phyloP scores from a whole-genome alignment of 1,284 basidiomycete species.

The Apiotrichum akiyoshidainum region DNA sequence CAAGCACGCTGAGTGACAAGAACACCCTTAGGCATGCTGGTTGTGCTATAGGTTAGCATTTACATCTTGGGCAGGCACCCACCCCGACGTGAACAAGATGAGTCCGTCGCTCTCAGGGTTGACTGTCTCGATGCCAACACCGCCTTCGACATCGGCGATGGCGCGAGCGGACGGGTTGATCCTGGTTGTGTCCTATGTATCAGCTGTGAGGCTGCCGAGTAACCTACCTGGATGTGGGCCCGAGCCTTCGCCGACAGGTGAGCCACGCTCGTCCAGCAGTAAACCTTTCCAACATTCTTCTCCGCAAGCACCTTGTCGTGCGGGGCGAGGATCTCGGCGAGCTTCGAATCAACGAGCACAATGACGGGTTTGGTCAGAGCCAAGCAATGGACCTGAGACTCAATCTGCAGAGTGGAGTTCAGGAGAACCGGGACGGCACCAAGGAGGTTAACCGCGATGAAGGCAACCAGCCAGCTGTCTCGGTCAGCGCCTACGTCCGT shows the following conservation, averaged over 20 bases:
- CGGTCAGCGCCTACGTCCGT: not conserved
- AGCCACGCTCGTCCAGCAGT: not conserved
- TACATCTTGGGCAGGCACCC: not conserved
- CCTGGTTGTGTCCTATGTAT: not conserved
- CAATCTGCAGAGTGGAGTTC: slow-evolving; percentile 38
- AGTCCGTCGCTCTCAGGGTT: slow-evolving; percentile 40
- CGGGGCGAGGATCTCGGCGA: slow-evolving; percentile 28
- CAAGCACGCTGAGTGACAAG: slow-evolving; percentile 41
- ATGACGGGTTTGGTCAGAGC: slow-evolving; percentile 30
- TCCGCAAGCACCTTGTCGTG: not conserved
- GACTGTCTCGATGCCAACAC: slow-evolving; percentile 20
- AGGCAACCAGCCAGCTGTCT: slow-evolving; percentile 29
- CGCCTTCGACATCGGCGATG: slow-evolving; percentile 1
- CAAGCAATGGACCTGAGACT: slow-evolving; percentile 32
- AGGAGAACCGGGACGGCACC: slow-evolving; percentile 37
- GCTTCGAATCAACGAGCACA: slow-evolving; percentile 34
- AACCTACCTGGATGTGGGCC: not conserved
- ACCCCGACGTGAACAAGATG: slow-evolving; percentile 38
- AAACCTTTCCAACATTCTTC: slow-evolving; percentile 2
- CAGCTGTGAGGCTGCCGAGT: not conserved
- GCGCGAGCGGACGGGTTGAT: not conserved
- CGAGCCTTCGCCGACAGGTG: not conserved
- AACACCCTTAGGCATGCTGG: slow-evolving; percentile 38
- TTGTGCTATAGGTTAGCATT: slow-evolving; percentile 23
- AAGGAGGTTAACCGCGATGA: slow-evolving; percentile 35